Base-by-base conservation (phyloP, 768 basidiomycete genomes). In the Leccinum boreale region DNA sequence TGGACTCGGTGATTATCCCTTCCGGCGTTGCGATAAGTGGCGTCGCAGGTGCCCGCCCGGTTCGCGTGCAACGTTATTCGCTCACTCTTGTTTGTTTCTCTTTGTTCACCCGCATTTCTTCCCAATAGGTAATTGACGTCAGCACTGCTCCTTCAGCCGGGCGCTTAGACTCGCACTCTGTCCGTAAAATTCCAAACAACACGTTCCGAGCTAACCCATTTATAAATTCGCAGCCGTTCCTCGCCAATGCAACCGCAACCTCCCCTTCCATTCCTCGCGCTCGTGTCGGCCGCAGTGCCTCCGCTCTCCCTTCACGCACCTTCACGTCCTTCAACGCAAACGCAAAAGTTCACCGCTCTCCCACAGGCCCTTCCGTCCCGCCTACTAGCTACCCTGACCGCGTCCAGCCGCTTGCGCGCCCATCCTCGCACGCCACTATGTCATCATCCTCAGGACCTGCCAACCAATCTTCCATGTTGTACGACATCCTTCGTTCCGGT, bases 81-180 rank as follows among this genome's bases (percentile, higher is more conserved):
- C 50, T 33, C 58, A 48, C 58, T 52, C 4, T 54, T 60, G 26
- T 68, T 64, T 67, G 57, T 33, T 49, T 15, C n/a, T 48, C 46
- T 54, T 59, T 39, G 17, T 23, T 50, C 10, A n/a, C 8, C 31
- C 5, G 5, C 12, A 14, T 12, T 33, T 12, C 12, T 33, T 65
- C n/a, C 33, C 46, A 52, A 69, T 70, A 71, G 71, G 72, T 65
- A 67, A 69, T 73, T 59, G 61, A 68, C 55, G 51, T 57, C 69
- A 66, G 47, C 19, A 45, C 29, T 12, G 62, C 66, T 60, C 6
- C n/a, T 42, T 42, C 39, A 42, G 50, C 63, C 44, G 54, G 58
- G 53, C 46, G 56, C 48, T 55, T 53, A 42, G 56, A 51, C 33
- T 58, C 62, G 29, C 49, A 58, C 50, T 26, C 63, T 24, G 65